Percentiles rank a stretch among this genome's conserved stretches.
phyloP scores from a whole-genome alignment of 768 basidiomycete genomes.

The Gautieria morchelliformis region DNA sequence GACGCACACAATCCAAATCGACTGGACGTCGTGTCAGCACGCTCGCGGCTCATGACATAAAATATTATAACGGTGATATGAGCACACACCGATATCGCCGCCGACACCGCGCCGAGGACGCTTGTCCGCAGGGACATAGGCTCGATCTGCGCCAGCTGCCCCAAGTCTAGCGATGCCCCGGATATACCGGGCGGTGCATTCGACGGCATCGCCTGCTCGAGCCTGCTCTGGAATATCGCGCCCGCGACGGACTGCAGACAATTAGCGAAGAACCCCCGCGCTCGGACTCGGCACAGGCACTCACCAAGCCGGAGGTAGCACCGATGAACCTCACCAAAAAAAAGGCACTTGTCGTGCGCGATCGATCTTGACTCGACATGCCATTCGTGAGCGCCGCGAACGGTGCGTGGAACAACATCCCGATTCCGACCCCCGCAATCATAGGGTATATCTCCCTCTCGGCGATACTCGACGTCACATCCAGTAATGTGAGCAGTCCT shows the following conservation, averaged over 20 bases:
- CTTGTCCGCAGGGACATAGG: slow-evolving; percentile 35
- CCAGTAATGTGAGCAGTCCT: slow-evolving; percentile 62
- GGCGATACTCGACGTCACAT: slow-evolving; percentile 37
- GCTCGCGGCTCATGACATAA: slow-evolving; percentile 9
- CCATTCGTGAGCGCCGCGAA: slow-evolving; percentile 70
- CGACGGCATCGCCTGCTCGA: slow-evolving; percentile 40
- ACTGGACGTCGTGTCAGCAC: slow-evolving; percentile 27
- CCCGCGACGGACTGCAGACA: slow-evolving; percentile 59
- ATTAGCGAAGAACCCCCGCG: slow-evolving; percentile 2
- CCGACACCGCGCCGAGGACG: slow-evolving; percentile 45
- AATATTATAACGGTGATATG: not conserved
- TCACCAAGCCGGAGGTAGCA: slow-evolving; percentile 70
- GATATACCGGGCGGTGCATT: slow-evolving; percentile 32
- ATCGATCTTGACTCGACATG: slow-evolving; percentile 55
- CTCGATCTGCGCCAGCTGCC: slow-evolving; percentile 32
- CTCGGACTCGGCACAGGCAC: slow-evolving; percentile 14
- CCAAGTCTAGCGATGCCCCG: slow-evolving; percentile 43
- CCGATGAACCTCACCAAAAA: slow-evolving; percentile 84
- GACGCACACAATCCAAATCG: slow-evolving; percentile 64
- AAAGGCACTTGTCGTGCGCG: slow-evolving; percentile 76
- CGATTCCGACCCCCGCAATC: slow-evolving; percentile 67
- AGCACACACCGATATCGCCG: slow-evolving; percentile 46
- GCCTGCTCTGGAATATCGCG: slow-evolving; percentile 53
- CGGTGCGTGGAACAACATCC: slow-evolving; percentile 79
- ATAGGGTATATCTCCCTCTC: slow-evolving; percentile 52